These are phyloP conservation scores for Phytophthora vignae DNA, from an alignment of 352 stramenopile species.

Conservation along the genomic window DNA sequence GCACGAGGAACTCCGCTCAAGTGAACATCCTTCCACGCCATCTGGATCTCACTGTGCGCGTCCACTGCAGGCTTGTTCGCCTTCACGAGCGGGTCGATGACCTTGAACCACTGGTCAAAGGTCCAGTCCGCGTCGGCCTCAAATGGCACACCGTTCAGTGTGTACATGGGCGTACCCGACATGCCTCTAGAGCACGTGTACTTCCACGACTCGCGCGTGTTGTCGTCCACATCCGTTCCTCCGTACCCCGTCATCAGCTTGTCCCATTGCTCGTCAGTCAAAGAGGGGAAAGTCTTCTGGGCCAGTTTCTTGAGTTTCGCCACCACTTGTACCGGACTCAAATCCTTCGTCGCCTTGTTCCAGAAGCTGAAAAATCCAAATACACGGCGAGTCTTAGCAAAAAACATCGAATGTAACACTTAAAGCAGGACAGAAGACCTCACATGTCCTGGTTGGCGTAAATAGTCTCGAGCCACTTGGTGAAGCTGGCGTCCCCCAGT, in stretches of 20 bases:
- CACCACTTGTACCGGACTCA: constrained; percentile 72
- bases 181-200: constrained; percentile 81
- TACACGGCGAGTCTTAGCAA: no score
- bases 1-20: constrained; percentile 51
- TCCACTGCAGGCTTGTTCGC: constrained; percentile 45
- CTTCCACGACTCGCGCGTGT: constrained; percentile 76
- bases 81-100: constrained; percentile 55
- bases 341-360: constrained; percentile 86
- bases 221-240: constrained; percentile 71
- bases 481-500: constrained; percentile 65
- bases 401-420: background rate
- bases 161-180: constrained; percentile 83
- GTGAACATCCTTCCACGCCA: constrained; percentile 52
- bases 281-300: constrained; percentile 67
- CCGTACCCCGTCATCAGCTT: constrained; percentile 80
- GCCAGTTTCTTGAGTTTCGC: constrained; percentile 67
- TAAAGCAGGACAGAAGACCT: constrained; percentile 4
- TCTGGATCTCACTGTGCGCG: constrained; percentile 44
- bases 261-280: constrained; percentile 73
- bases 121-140: constrained; percentile 75
- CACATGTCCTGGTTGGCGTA: constrained; percentile 85
- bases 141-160: constrained; percentile 80
- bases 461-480: constrained; percentile 79
- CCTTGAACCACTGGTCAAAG: constrained; percentile 71
- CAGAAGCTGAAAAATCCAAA: constrained; percentile 52